A percentile compares a stretch with the other conserved stretches of the same genome.
phyloP scores from a whole-genome alignment of 257 asterid genomes.

The Parsonsia alboflavescens region DNA sequence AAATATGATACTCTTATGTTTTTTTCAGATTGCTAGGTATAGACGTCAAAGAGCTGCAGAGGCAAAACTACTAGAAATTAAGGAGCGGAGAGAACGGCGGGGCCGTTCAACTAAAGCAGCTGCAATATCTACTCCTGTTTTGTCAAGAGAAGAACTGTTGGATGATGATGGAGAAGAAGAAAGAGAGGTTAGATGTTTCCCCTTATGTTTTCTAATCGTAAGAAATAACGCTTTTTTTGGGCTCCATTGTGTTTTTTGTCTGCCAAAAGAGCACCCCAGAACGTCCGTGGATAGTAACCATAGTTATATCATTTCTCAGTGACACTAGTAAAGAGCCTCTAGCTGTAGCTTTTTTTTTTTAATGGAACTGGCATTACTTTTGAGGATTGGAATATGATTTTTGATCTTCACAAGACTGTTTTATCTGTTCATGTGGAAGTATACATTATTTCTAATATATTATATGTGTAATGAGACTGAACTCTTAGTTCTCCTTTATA shows the following conservation, averaged over 20 bases:
- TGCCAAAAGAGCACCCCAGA: not conserved
- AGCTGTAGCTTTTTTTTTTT: not conserved
- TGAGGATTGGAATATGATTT: not conserved
- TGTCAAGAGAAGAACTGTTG: conserved; percentile 55
- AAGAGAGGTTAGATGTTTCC: conserved; percentile 68
- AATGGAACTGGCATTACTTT: not conserved
- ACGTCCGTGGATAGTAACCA: not conserved
- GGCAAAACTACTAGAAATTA: conserved; percentile 71
- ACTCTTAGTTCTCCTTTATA: not conserved
- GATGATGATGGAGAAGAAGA: conserved; percentile 99
- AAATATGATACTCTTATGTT: conserved; percentile 16
- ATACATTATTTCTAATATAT: not conserved
- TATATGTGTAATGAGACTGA: not conserved
- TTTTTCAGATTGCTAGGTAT: conserved; percentile 71
- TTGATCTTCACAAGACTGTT: not conserved
- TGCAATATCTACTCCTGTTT: conserved; percentile 78
- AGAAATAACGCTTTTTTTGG: not conserved
- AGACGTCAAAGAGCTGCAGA: conserved; percentile 87
- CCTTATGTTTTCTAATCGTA: not conserved
- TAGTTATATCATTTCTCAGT: not conserved
- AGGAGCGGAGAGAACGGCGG: conserved; percentile 88
- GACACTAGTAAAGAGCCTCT: not conserved
- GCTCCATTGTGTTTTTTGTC: not conserved
- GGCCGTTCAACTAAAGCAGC: conserved; percentile 95
- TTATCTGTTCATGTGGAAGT: not conserved